Evolutionary conservation across 441 rosid species (phyloP).

Genomic region (Biscutella laevigata): DNA sequence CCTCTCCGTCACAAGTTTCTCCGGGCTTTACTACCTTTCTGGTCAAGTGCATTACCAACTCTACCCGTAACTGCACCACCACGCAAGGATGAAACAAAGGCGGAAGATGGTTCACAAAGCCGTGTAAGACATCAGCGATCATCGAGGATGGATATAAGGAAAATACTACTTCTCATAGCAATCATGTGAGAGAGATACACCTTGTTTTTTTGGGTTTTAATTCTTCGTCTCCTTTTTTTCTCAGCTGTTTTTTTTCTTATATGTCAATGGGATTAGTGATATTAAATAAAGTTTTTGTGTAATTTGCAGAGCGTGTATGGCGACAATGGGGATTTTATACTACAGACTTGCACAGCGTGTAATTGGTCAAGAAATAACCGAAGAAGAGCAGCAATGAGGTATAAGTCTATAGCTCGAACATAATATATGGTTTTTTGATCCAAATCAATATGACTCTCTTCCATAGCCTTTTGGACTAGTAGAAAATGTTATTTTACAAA

Average conservation of each 20-base stretch:
- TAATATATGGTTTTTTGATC: slow-evolving; percentile 3
- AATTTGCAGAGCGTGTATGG: slow-evolving; percentile 88
- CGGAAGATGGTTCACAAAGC: slow-evolving; percentile 56
- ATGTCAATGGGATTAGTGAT: no score
- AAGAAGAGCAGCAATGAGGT: slow-evolving; percentile 51
- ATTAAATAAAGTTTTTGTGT: no score
- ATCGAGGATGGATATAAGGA: slow-evolving; percentile 80
- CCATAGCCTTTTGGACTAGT: slow-evolving; percentile 3
- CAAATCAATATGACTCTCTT: slow-evolving; percentile 8
- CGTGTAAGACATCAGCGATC: slow-evolving; percentile 60
- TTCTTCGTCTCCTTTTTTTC: no score
- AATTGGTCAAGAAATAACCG: slow-evolving; percentile 43
- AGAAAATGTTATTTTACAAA: neutral
- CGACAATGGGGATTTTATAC: slow-evolving; percentile 92
- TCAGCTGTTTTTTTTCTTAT: no score
- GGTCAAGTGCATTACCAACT: slow-evolving; percentile 94
- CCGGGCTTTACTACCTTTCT: slow-evolving; percentile 88
- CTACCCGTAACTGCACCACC: slow-evolving; percentile 94
- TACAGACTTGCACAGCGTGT: slow-evolving; percentile 82
- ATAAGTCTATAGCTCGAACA: slow-evolving; percentile 16
- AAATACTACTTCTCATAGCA: slow-evolving; percentile 79
- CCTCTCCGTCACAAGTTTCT: slow-evolving; percentile 83
- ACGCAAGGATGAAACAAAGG: slow-evolving; percentile 60
- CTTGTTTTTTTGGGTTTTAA: no score
- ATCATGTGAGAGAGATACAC: slow-evolving; percentile 91